phyloP scores from a whole-genome alignment of 345 rosid genomes.

The Eucalyptus erythrocorys region DNA sequence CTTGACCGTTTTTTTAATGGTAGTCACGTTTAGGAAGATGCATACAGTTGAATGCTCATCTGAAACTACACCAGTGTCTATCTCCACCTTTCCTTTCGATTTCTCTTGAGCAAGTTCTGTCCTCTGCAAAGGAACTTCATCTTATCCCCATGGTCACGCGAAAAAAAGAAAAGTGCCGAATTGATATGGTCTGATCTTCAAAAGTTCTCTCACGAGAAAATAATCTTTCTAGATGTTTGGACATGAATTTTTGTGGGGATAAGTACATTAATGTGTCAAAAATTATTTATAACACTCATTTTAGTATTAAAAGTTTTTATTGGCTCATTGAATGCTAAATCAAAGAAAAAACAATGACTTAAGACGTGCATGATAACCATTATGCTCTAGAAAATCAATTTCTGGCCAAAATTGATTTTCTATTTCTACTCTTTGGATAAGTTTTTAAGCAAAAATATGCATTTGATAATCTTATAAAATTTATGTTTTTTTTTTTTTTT shows the following conservation, averaged over 20 bases:
- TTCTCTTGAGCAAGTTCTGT: neutral
- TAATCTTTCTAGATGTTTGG: neutral
- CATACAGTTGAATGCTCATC: neutral
- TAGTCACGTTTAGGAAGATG: neutral
- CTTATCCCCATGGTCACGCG: neutral
- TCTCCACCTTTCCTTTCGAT: neutral
- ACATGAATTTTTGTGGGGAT: neutral
- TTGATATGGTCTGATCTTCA: neutral
- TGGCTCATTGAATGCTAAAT: too few relatives aligned
- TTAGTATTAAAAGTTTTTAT: too few relatives aligned
- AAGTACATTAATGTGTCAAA: too few relatives aligned
- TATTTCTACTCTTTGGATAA: too few relatives aligned
- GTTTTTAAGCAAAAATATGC: too few relatives aligned
- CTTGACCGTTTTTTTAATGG: neutral
- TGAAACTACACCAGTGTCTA: neutral
- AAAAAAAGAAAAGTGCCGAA: neutral
- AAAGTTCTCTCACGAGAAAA: neutral
- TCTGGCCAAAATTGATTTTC: too few relatives aligned
- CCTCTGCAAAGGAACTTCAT: neutral
- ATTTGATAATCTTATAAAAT: too few relatives aligned
- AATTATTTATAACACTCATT: too few relatives aligned
- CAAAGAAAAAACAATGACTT: too few relatives aligned
- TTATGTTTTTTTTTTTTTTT: too few relatives aligned
- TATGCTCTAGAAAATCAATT: fast-evolving
- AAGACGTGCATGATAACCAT: too few relatives aligned